Conservation (phyloP, 2,329 filamentous ascomycete genomes). For the Pseudopyricularia javanii region DNA sequence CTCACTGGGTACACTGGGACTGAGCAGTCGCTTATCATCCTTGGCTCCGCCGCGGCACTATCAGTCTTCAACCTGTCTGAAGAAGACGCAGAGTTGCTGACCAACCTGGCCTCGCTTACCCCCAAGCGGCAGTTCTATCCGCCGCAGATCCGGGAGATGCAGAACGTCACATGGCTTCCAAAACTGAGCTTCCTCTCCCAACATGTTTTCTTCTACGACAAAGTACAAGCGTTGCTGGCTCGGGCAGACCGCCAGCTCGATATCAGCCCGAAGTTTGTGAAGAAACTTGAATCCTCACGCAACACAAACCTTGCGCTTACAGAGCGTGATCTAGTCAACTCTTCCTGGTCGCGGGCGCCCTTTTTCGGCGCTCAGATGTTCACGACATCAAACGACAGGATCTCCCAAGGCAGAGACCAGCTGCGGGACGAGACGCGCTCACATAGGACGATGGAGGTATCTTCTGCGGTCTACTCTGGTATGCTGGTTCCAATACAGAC, state of each 20-base stretch:
- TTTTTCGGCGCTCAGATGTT: not conserved
- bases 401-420: not conserved
- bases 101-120: constrained; percentile 21
- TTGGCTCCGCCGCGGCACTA: constrained; percentile 31
- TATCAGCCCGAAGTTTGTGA: not conserved
- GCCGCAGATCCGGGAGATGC: not conserved
- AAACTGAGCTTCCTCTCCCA: not conserved
- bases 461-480: not conserved
- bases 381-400: not conserved
- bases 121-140: not conserved
- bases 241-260: not conserved
- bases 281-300: not conserved
- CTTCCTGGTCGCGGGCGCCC: not conserved
- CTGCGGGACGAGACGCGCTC: not conserved
- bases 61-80: constrained; percentile 16
- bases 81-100: constrained; percentile 19
- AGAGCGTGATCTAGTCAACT: not conserved
- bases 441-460: not conserved
- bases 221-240: not conserved
- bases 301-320: not conserved
- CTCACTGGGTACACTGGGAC: constrained; percentile 38
- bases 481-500: not conserved
- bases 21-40: constrained; percentile 35
- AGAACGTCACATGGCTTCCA: not conserved
- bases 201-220: not conserved